Evolutionary conservation across 331 rosid genomes (phyloP).

Genomic region (Prunus yedoensis): DNA sequence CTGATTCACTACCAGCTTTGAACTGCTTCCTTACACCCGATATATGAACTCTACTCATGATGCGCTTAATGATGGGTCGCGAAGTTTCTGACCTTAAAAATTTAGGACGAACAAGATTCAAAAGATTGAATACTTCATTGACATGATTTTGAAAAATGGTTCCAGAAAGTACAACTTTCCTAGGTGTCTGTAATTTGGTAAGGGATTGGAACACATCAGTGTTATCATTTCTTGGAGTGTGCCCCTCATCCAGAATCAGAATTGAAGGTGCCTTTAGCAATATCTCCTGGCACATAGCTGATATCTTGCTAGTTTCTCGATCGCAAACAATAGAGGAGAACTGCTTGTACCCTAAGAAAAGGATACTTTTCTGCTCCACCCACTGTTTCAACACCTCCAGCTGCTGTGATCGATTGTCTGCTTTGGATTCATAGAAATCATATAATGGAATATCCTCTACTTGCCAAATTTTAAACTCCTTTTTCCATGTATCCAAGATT

Average conservation of each 20-base stretch:
- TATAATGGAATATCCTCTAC: constrained; percentile 78
- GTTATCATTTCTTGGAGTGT: constrained; percentile 85
- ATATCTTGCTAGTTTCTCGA: constrained; percentile 29
- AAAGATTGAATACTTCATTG: constrained; percentile 79
- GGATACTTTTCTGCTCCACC: constrained; percentile 72
- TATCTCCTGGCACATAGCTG: constrained; percentile 61
- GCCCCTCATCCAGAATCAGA: constrained; percentile 94
- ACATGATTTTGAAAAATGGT: constrained; percentile 91
- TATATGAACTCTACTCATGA: constrained; percentile 62
- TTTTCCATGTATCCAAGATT: constrained; percentile 82
- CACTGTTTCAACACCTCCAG: constrained; percentile 72
- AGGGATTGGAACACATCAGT: constrained; percentile 83
- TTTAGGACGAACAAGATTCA: constrained; percentile 85
- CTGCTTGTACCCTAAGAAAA: constrained; percentile 92
- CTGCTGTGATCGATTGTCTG: constrained; percentile 71
- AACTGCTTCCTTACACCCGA: constrained; percentile 46
- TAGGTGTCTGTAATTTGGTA: constrained; percentile 70
- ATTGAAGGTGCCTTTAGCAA: constrained; percentile 71
- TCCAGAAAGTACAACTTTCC: constrained; percentile 89
- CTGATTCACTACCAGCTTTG: constrained; percentile 35
- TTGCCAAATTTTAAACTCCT: constrained; percentile 88
- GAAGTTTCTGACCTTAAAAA: constrained; percentile 63
- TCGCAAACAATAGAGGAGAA: constrained; percentile 79
- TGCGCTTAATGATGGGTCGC: constrained; percentile 69
- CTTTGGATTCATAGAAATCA: constrained; percentile 76